phyloP scores from a whole-genome alignment of 2,329 filamentous ascomycete species.

The Stemphylium beticola region DNA sequence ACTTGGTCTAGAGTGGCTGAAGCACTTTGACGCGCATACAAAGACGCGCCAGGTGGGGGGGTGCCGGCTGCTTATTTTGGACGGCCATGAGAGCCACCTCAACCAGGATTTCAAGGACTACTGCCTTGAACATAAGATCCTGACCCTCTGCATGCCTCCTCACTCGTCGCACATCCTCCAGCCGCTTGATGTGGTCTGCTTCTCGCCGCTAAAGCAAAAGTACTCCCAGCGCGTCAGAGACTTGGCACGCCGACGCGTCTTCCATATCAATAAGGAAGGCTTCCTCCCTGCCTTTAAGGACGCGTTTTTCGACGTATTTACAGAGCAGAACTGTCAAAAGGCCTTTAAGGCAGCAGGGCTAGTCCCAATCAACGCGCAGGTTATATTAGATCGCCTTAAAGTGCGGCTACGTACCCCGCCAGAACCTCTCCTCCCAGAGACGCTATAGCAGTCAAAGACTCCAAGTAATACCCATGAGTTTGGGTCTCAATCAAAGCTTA shows the following conservation, averaged over 20 bases:
- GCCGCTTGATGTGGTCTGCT: not conserved
- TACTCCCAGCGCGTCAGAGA: not conserved
- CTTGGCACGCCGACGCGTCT: constrained; percentile 36
- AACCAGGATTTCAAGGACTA: not conserved
- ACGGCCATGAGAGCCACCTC: not conserved
- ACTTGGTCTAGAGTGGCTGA: too few relatives aligned
- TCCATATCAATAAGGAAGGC: constrained; percentile 37
- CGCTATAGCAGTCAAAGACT: constrained; percentile 12
- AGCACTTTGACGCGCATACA: too few relatives aligned
- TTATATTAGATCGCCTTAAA: not conserved
- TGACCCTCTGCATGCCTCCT: not conserved
- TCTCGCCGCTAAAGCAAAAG: not conserved
- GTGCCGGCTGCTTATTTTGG: not conserved
- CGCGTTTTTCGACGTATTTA: constrained; percentile 27
- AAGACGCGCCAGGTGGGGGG: not conserved
- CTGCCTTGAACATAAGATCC: not conserved
- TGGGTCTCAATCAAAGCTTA: not conserved
- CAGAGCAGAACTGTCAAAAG: constrained; percentile 25
- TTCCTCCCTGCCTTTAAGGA: constrained; percentile 32
- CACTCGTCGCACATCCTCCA: not conserved
- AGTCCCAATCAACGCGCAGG: not conserved
- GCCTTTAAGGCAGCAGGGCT: not conserved
- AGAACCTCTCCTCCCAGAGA: not conserved
- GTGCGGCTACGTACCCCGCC: not conserved
- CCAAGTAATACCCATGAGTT: not conserved